Conservation (phyloP, 1,139 yeast species). For the Blastobotrys malaysiensis region DNA sequence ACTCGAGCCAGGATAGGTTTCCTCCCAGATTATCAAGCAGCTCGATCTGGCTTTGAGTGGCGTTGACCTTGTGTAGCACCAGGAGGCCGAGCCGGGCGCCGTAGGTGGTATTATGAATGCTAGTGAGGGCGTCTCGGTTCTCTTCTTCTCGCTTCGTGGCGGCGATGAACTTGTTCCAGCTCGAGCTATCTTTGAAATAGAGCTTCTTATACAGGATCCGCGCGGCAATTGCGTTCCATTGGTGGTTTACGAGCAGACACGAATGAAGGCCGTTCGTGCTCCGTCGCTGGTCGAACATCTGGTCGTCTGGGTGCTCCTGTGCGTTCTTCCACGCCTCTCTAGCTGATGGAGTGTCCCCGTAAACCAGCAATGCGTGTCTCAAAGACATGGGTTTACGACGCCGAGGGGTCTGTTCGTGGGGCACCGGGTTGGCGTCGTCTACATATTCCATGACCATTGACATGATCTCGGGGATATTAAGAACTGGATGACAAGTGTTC, state of each 20-base stretch:
- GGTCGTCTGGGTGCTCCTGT: conserved; percentile 16
- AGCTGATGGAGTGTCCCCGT: conserved; percentile 53
- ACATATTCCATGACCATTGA: conserved; percentile 54
- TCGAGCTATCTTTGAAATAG: conserved; percentile 47
- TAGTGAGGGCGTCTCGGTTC: not conserved
- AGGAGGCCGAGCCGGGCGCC: conserved; percentile 37
- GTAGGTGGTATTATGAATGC: conserved; percentile 5
- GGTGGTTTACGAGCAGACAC: conserved; percentile 62
- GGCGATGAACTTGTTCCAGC: conserved; percentile 42
- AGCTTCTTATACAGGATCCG: conserved; percentile 52
- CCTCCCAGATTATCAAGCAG: conserved; percentile 40
- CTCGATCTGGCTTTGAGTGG: conserved; percentile 43
- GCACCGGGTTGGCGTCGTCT: conserved; percentile 46
- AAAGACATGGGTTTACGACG: conserved; percentile 64
- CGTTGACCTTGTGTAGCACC: conserved; percentile 47
- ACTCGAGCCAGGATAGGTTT: conserved; percentile 60
- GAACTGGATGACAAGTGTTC: conserved; percentile 42
- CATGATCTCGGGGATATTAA: conserved; percentile 73
- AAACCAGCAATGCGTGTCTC: conserved; percentile 53
- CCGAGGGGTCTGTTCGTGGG: conserved; percentile 53
- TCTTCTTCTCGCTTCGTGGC: conserved; percentile 10
- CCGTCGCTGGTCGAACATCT: not conserved
- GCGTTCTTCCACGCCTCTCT: conserved; percentile 44
- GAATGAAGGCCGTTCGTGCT: conserved; percentile 39
- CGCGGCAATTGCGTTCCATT: conserved; percentile 55